Evolutionary conservation across 1,284 basidiomycete genomes (phyloP), one percentile per base, ranked within the genome.

Genomic region (Leccinum huronense): DNA sequence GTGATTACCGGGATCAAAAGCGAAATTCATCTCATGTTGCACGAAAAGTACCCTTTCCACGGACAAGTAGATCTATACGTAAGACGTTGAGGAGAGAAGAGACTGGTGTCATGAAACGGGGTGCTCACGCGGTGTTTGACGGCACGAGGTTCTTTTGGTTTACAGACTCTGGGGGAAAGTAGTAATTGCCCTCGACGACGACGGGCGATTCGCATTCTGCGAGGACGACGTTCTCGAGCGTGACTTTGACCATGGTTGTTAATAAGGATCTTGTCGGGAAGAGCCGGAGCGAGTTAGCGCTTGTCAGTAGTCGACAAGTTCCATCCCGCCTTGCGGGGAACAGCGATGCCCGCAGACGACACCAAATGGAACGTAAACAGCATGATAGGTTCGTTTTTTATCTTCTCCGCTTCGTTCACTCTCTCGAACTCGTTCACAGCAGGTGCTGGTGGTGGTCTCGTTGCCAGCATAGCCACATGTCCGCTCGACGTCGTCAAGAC

Each of bases 401-500:
- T 34, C 59, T 2, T 8, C 48, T 7, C 30, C 1, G 9, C 19
- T 55, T n/a, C 27, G 51, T 31, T 56, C 55, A 30, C 9, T 60
- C 38, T 1, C 8, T 6, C 7, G 16, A 14, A 8, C 14, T 42
- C n/a, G 16, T 48, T 48, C 31, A n/a, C 71, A 91, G 91, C 91
- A 79, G 91, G 91, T 67, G 91, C 91, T 66, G 90, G 90, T 60
- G 89, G 91, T 62, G 97, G 97, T 65, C 84, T 99, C 65, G 91
- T 96, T 69, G 91, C 94, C 62, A 94, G 92, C 76, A 84, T 99
- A 68, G 93, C 95, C 65, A 99, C 97, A 9, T 99, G 97, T 77
- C 97, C 97, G 7, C 84, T 99, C 63, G 97, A 99, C 77, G 97
- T 99, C 56, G 85, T 99, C 78, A 99, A 99, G 83, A 99, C 97